Evolutionary conservation across 208 protist species (phyloP), one percentile per base, ranked within the genome.

Genomic region (Acanthamoeba healyi): DNA sequence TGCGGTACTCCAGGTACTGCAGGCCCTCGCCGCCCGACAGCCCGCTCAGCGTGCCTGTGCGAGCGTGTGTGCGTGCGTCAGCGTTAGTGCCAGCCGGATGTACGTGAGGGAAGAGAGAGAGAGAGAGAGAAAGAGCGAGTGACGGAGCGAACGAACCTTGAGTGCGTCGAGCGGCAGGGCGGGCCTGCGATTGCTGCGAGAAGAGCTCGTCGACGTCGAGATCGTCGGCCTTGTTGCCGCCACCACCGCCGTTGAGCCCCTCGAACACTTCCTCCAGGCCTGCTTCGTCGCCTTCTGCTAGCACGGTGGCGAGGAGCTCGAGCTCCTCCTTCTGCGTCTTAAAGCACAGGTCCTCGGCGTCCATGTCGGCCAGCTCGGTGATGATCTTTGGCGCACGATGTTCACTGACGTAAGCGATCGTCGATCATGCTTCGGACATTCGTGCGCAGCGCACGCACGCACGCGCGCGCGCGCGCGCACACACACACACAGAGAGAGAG

Each of bases 331-430:
- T 19, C 38, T 46, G 38, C 24, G 42, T 86, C 42, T 56, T 86
- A 38, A 86, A 86, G 77, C 77, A 86, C 38, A 86, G 77, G 40
- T 92, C 38, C 26, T 92, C 86, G 51, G 40, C 42, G 49, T 65
- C 54, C 40, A 56, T 44, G 40, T 56, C 56, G 12, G 54, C 38
- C 42, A 92, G 22, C 40, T 77, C 61, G 14, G 58, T 56, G 49
- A 92, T 65, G 86, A 92, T 56, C 38, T 54, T 4, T 74, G n/a
- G n/a, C n/a, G n/a, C n/a, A n/a, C n/a, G n/a, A n/a, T n/a, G n/a
- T n/a, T n/a, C n/a, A n/a, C n/a, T n/a, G n/a, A n/a, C n/a, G n/a
- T n/a, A n/a, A n/a, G n/a, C n/a, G 36, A 17, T 74, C 29, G 65
- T 4, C 29, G 7, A 10, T 14, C 4, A 14, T 14, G 4, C 36